Base-by-base conservation (phyloP, 768 basidiomycete genomes). In the Psilocybe sp. region DNA sequence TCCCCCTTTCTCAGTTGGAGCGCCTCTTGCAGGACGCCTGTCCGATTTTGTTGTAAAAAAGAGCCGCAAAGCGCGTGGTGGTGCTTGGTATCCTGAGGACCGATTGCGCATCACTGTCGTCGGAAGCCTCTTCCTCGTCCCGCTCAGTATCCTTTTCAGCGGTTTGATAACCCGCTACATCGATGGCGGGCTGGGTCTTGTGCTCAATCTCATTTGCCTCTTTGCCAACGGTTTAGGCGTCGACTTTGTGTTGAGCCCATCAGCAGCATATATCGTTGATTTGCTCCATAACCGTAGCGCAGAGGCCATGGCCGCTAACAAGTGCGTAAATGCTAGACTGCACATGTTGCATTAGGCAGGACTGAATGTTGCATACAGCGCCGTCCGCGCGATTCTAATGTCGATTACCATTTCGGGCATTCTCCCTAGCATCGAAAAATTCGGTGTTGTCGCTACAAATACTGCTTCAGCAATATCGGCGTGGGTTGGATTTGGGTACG, bases 221-320 rank as follows among this genome's bases (percentile, higher is more conserved):
- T 87, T 87, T 57, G 49, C 78, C 39, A 88, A 87, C 49, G 81
- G 85, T 15, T 31, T 85, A 18, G 85, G 86, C 12, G 87, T 81
- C 20, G 79, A 86, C 55, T 57, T 80, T 19, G 75, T 80, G 11
- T 64, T 85, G 31, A 74, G 75, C 14, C 84, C 85, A 0, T 67
- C 70, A 3, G 70, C 77, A 10, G 71, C 85, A 2, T 87, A 86
- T 54, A 63, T 66, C 31, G 76, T 86, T 4, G 86, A 88, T 57
- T 60, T 85, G 14, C 56, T 87, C 64, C 84, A 80, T 20, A 59
- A 69, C 19, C 73, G 75, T 20, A 85, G 85, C 55, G 83, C 85
- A 3, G 84, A 88, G 60, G 71, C 74, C 11, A 75, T 76, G 67
- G 85, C 82, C 2, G 83, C 79, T 0, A 68, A 65, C 46, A 68